Conservation (phyloP, 129 eudicot species). For the Chrysanthemum makinoi region DNA sequence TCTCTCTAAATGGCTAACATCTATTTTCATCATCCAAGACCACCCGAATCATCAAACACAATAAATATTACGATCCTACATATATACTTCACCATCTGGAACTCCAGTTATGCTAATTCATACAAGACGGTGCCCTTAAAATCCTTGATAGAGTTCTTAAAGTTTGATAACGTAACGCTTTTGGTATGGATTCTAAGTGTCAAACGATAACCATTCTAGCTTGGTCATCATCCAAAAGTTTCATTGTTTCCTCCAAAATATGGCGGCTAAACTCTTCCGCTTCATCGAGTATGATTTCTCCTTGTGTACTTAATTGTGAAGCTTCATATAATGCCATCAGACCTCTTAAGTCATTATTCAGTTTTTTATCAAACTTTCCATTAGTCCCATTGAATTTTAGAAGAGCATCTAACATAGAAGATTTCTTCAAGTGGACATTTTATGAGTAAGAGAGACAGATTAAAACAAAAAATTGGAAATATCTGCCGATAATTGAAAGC, state of each 20-base stretch:
- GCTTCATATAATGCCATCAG: conserved; percentile 48
- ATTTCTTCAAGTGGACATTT: background rate
- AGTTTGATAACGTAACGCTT: too few species aligned
- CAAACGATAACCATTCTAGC: too few species aligned
- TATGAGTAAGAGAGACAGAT: background rate
- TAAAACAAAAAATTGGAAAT: background rate
- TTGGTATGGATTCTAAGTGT: too few species aligned
- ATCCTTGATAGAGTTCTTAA: too few species aligned
- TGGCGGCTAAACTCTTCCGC: background rate
- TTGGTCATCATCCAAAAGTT: too few species aligned
- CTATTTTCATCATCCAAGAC: too few species aligned
- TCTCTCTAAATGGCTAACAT: too few species aligned
- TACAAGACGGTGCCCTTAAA: too few species aligned
- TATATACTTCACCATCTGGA: too few species aligned
- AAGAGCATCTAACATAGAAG: background rate
- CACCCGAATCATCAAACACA: too few species aligned
- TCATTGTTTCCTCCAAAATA: conserved; percentile 3
- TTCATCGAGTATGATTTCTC: background rate
- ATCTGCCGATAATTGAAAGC: conserved; percentile 43
- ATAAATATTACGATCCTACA: too few species aligned
- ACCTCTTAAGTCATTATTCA: conserved; percentile 24
- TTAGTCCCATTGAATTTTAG: conserved; percentile 21
- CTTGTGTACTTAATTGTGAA: conserved; percentile 33
- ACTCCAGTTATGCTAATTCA: too few species aligned
- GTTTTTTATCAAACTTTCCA: conserved; percentile 14